Evolutionary conservation across 192 early-diverging fungal genomes (phyloP).

Genomic region (Umbelopsis sp.): DNA sequence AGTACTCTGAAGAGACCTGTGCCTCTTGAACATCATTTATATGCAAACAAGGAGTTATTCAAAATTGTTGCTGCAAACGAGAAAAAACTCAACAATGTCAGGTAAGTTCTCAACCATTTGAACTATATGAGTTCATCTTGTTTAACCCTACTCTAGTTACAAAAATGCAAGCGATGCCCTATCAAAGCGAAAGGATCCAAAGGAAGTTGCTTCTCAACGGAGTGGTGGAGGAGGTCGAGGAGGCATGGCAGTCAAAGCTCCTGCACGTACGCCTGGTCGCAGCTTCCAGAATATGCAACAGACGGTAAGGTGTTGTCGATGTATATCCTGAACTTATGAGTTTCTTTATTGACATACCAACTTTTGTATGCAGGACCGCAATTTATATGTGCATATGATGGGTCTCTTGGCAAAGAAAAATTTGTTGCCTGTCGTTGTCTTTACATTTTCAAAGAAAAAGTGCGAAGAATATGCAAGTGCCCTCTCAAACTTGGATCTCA

Average conservation of each 20-base stretch:
- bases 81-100: conserved; percentile 51
- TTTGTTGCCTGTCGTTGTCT: conserved; percentile 88
- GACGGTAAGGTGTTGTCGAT: conserved; percentile 35
- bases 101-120: conserved; percentile 34
- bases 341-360: neutral
- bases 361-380: conserved; percentile 67
- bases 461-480: conserved; percentile 90
- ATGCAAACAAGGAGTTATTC: conserved; percentile 80
- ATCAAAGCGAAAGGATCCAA: conserved; percentile 58
- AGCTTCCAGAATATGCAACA: conserved; percentile 33
- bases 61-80: conserved; percentile 88
- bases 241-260: conserved; percentile 36
- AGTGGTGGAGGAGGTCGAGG: conserved; percentile 53
- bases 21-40: conserved; percentile 93
- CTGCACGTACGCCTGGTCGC: conserved; percentile 33
- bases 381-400: conserved; percentile 82
- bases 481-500: conserved; percentile 83
- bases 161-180: conserved; percentile 77
- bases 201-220: conserved; percentile 40
- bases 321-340: conserved; percentile 1
- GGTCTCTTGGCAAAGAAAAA: conserved; percentile 70
- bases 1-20: conserved; percentile 91
- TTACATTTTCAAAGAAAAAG: conserved; percentile 93
- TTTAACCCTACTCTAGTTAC: conserved; percentile 43
- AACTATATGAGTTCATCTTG: neutral